Conservation (phyloP, 2,329 filamentous ascomycete species). For the Acrocalymma vagum region DNA sequence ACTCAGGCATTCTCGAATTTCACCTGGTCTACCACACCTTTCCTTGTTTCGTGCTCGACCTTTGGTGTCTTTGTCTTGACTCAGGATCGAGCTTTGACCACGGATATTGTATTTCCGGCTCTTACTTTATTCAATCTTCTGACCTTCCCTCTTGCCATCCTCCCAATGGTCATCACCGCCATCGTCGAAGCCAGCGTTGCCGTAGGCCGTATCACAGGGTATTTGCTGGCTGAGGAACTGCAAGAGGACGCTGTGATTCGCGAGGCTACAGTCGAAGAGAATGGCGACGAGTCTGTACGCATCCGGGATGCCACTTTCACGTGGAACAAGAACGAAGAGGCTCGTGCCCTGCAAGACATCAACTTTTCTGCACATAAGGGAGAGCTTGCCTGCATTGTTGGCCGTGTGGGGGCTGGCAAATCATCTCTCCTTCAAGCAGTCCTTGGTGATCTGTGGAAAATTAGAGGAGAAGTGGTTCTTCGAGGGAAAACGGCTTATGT, state of each 20-base stretch:
- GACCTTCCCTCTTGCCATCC: conserved; percentile 90
- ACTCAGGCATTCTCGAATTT: conserved; percentile 96
- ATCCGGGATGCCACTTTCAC: conserved; percentile 90
- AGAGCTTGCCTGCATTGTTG: conserved; percentile 90
- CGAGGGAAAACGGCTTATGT: conserved; percentile 89
- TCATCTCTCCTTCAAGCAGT: conserved; percentile 90
- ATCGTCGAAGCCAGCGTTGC: conserved; percentile 97
- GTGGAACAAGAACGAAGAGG: conserved; percentile 84
- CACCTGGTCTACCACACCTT: conserved; percentile 96
- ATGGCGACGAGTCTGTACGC: conserved; percentile 84
- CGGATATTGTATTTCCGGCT: conserved; percentile 95
- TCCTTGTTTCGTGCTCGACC: conserved; percentile 95
- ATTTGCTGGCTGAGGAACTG: conserved; percentile 87
- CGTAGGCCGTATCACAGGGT: conserved; percentile 83
- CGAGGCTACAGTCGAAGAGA: conserved; percentile 74
- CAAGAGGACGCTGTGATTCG: conserved; percentile 81
- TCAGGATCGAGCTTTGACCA: conserved; percentile 80
- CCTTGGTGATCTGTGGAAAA: conserved; percentile 91
- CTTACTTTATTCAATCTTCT: conserved; percentile 93
- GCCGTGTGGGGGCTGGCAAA: conserved; percentile 93
- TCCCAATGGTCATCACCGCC: conserved; percentile 97
- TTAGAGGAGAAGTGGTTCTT: conserved; percentile 81
- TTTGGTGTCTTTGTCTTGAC: conserved; percentile 95
- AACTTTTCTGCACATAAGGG: conserved; percentile 91
- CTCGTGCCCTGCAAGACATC: conserved; percentile 78